Percentiles rank a stretch among this genome's conserved stretches.
phyloP scores from a whole-genome alignment of 2,329 filamentous ascomycete species.

The Pseudocercospora macadamiae region DNA sequence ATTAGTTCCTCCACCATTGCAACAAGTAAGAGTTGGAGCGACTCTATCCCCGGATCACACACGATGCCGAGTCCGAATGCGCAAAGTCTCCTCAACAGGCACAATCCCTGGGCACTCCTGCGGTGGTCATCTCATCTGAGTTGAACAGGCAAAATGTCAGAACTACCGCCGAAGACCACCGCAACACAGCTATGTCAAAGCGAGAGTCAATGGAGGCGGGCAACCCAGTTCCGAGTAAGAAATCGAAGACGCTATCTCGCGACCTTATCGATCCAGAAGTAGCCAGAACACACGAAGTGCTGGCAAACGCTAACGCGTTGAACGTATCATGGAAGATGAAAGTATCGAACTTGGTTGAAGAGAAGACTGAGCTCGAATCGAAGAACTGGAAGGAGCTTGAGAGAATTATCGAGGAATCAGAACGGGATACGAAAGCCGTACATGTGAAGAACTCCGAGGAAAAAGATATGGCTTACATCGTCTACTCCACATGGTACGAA shows the following conservation, averaged over 20 bases:
- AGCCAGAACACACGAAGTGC: background rate
- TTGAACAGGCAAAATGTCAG: too few relatives aligned
- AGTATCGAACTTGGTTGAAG: background rate
- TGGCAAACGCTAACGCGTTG: background rate
- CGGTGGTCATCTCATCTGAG: too few relatives aligned
- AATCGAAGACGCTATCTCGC: background rate
- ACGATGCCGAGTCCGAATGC: too few relatives aligned
- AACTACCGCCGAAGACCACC: slow-evolving; percentile 23
- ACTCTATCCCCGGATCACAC: too few relatives aligned
- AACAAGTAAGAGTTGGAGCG: too few relatives aligned
- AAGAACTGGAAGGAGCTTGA: background rate
- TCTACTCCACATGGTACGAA: background rate
- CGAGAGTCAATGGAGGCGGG: background rate
- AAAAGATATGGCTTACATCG: background rate
- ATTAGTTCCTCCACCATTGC: too few relatives aligned
- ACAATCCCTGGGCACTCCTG: too few relatives aligned
- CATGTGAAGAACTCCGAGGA: background rate
- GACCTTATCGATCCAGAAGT: background rate
- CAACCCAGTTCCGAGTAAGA: background rate
- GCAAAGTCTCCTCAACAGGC: too few relatives aligned
- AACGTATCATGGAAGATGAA: background rate
- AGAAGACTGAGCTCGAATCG: background rate
- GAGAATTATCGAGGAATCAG: background rate
- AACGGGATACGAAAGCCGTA: background rate
- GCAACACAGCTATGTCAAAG: background rate